phyloP scores from a whole-genome alignment of 73 alveolate genomes.

The Tetrahymena borealis region DNA sequence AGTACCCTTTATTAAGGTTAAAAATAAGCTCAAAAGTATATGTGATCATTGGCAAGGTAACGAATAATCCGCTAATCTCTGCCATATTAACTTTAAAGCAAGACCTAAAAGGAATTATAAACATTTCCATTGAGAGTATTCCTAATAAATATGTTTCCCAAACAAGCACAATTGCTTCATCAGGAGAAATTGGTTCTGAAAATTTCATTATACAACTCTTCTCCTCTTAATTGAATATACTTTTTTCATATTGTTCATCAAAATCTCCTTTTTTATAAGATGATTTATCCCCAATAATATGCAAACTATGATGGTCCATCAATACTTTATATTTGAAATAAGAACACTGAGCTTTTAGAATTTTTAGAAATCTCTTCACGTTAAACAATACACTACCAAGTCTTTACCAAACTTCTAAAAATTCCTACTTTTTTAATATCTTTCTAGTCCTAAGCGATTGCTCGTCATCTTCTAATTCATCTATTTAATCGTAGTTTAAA shows the following conservation, averaged over 20 bases:
- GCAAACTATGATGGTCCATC: neutral
- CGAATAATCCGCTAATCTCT: neutral
- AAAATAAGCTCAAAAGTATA: conserved; percentile 1
- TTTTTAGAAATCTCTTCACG: neutral
- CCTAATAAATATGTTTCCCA: neutral
- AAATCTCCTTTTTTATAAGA: neutral
- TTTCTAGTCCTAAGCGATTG: neutral
- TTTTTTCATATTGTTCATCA: neutral
- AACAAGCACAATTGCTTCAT: neutral
- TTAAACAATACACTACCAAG: neutral
- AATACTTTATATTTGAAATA: neutral
- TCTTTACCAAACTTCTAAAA: neutral
- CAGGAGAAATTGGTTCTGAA: neutral
- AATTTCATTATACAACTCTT: neutral
- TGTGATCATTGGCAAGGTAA: neutral
- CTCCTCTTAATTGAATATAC: neutral
- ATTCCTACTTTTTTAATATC: neutral
- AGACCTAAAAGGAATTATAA: neutral
- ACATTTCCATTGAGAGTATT: neutral
- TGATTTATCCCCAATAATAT: neutral
- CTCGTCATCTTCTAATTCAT: neutral
- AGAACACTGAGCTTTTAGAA: neutral
- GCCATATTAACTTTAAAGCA: neutral
- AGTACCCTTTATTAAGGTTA: conserved; percentile 48
- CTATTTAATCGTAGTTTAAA: neutral